Base-by-base conservation (phyloP, 345 rosid species). In the Anastatica hierochuntica region DNA sequence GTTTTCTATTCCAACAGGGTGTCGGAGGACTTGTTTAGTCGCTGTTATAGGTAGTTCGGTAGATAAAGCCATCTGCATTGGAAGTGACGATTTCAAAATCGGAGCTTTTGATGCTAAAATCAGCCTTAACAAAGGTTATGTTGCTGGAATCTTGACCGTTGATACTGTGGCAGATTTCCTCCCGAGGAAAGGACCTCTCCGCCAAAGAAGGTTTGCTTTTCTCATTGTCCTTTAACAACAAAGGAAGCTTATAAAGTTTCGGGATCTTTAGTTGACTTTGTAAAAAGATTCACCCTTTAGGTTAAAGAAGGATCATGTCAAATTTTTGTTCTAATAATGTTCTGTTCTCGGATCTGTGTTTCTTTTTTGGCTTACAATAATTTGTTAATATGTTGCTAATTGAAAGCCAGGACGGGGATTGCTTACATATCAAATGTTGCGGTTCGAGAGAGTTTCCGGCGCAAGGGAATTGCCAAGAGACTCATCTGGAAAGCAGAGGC, bases 391-490 rank as follows among this genome's bases (percentile, higher is more conserved):
- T 41, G 42, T 49, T 62, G 2, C 45, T 21, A 13, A 12, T 42
- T 52, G 1, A 14, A 43, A 33, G n/a, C 33, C 69, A 92, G 98
- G 83, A 78, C 86, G 1, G 96, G 95, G 70, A 74, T 88, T 24
- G 98, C 94, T 12, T 92, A 85, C 69, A 66, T 92, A 76, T 92
- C 98, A 6, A 88, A 85, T 27, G 96, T 88, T 17, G 98, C 94
- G 0, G 98, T 92, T 10, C 69, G 90, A 2, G 90, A 84, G 75
- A 76, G 59, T 58, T 88, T 67, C 67, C 71, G 90, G 1, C 70
- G 81, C 44, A 92, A 79, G 74, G 98, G 96, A 45, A 84, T 88
- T 75, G 96, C 85, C 0, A 88, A 83, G 67, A 70, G 74, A 64
- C 94, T 88, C 7, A 43, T 88, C 36, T 85, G 77, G 36, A 81